phyloP scores from a whole-genome alignment of 1,284 basidiomycete genomes.

The Volvariella surrecta region DNA sequence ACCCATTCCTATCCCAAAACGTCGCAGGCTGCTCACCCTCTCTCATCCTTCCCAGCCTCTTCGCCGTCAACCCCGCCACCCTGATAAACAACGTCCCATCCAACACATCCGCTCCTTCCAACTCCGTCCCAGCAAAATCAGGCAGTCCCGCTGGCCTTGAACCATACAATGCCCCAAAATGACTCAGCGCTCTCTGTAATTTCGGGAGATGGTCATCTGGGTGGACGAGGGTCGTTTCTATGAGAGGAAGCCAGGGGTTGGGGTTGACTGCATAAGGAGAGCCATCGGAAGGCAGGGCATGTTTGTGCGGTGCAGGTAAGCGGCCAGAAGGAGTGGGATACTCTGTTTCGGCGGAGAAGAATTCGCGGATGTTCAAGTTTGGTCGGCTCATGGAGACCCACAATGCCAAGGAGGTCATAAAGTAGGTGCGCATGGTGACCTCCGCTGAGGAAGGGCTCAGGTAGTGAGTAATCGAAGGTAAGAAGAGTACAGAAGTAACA shows the following conservation, averaged over 20 bases:
- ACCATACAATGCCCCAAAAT: slow-evolving; percentile 38
- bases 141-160: slow-evolving; percentile 22
- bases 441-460: slow-evolving; percentile 22
- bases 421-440: slow-evolving; percentile 28
- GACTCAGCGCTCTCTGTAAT: slow-evolving; percentile 42
- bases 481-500: slow-evolving; percentile 36
- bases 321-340: slow-evolving; percentile 21
- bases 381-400: slow-evolving; percentile 31
- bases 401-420: slow-evolving; percentile 23
- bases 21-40: slow-evolving; percentile 11
- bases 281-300: slow-evolving; percentile 12
- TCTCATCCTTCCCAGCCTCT: slow-evolving; percentile 22
- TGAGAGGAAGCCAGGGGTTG: slow-evolving; percentile 47
- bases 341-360: slow-evolving; percentile 24
- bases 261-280: slow-evolving; percentile 25
- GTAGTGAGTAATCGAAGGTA: slow-evolving; percentile 24
- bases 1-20: background rate
- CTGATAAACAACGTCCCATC: slow-evolving; percentile 51
- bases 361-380: slow-evolving; percentile 24
- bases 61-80: slow-evolving; percentile 35
- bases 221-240: slow-evolving; percentile 35
- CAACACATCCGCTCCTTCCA: slow-evolving; percentile 30
- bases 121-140: slow-evolving; percentile 12
- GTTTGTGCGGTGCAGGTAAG: slow-evolving; percentile 13
- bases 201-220: slow-evolving; percentile 55